phyloP scores from a whole-genome alignment of 2,329 filamentous ascomycete genomes.

The Cordyceps farinosa region DNA sequence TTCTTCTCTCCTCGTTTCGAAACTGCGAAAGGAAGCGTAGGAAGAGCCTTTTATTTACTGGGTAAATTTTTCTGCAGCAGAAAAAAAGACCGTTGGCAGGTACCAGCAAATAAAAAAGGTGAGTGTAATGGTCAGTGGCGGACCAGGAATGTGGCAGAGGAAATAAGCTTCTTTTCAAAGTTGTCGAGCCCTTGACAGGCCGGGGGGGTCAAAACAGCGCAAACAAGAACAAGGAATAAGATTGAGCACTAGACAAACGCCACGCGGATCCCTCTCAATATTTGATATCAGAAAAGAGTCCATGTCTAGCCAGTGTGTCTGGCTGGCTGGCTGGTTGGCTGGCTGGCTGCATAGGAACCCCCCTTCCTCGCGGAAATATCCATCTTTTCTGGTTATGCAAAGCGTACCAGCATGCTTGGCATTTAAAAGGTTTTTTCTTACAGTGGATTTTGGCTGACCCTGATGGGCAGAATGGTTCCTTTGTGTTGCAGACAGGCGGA shows the following conservation, averaged over 20 bases:
- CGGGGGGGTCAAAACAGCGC: neutral
- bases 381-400: no score
- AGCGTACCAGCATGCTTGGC: neutral
- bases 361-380: no score
- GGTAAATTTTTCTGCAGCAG: neutral
- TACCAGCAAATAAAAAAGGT: neutral
- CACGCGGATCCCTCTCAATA: neutral
- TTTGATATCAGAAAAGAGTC: neutral
- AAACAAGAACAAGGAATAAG: neutral
- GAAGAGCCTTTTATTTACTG: no score
- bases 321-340: no score
- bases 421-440: neutral
- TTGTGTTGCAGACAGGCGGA: neutral
- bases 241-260: constrained; percentile 3
- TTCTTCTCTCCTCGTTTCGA: neutral
- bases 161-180: constrained; percentile 18
- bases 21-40: no score
- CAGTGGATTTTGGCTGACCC: constrained; percentile 9
- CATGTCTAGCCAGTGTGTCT: no score
- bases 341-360: no score
- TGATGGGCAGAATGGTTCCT: neutral
- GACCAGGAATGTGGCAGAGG: neutral
- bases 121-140: neutral
- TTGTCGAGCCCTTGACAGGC: neutral
- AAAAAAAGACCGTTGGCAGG: neutral